These are phyloP conservation scores for Elaeagnus macrophylla DNA, from an alignment of 306 rosid genomes.

Conservation along the genomic window DNA sequence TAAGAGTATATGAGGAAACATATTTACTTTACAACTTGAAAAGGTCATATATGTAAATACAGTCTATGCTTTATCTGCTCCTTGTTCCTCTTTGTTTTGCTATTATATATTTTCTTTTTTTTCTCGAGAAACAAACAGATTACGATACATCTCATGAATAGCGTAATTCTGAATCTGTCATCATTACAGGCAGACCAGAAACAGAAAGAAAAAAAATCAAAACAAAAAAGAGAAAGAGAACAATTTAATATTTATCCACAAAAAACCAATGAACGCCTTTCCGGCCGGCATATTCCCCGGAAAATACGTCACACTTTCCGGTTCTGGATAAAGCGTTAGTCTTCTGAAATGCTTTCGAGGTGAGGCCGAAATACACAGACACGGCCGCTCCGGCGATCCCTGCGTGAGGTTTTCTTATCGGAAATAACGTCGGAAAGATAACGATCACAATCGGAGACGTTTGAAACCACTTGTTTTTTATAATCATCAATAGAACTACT, in stretches of 20 bases:
- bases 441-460: slow-evolving; percentile 10
- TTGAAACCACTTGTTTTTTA: not conserved
- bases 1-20: not conserved
- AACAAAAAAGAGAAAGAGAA: not conserved
- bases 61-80: not conserved
- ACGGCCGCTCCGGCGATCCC: slow-evolving; percentile 47
- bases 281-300: slow-evolving; percentile 1
- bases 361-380: slow-evolving; percentile 59
- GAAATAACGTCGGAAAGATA: slow-evolving; percentile 17
- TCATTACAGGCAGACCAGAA: slow-evolving; percentile 18
- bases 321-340: slow-evolving; percentile 26
- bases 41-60: not conserved
- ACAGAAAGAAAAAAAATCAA: slow-evolving; percentile 3
- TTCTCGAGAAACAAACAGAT: slow-evolving; percentile 16
- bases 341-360: slow-evolving; percentile 68
- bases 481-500: not conserved
- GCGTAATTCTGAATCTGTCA: slow-evolving; percentile 25
- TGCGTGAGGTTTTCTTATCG: slow-evolving; percentile 44
- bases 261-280: slow-evolving; percentile 23
- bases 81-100: not conserved
- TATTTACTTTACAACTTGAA: not conserved
- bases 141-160: slow-evolving; percentile 13
- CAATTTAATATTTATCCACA: slow-evolving; percentile 46
- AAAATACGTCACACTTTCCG: slow-evolving; percentile 20
- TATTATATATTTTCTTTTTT: not conserved